A percentile compares a stretch with the other conserved stretches of the same genome.
These are phyloP conservation scores for Micractinium conductrix DNA, from an alignment of 139 green algal genomes.

Conservation along the genomic window DNA sequence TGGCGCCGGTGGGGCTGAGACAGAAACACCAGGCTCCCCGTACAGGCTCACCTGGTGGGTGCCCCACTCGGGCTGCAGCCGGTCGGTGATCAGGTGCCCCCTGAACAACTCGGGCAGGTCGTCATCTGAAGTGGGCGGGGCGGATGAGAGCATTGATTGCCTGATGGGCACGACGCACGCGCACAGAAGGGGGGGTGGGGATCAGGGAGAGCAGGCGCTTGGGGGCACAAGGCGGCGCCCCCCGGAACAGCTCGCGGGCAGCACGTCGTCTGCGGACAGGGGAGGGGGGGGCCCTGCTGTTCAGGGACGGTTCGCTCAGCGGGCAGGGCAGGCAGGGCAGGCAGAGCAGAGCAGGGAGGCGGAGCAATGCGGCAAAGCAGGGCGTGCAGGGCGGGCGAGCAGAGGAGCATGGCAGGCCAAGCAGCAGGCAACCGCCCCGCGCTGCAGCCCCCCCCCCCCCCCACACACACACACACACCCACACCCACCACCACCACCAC, in stretches of 20 bases:
- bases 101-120: slow-evolving; percentile 18
- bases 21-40: no score
- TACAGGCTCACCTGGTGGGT: slow-evolving; percentile 19
- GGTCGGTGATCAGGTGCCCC: slow-evolving; percentile 21
- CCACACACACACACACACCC: no score
- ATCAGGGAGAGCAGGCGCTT: no score
- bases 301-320: no score
- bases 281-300: no score
- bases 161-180: background rate
- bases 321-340: background rate
- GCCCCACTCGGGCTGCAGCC: slow-evolving; percentile 22
- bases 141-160: background rate
- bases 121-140: background rate
- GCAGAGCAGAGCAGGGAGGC: background rate
- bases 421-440: background rate
- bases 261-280: no score
- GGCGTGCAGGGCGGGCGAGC: no score
- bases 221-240: background rate
- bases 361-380: background rate
- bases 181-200: background rate
- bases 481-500: no score
- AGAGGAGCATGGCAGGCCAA: no score
- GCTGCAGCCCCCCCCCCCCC: no score
- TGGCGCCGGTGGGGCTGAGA: no score
- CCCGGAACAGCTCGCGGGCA: no score